Evolutionary conservation across 331 rosid species (phyloP).

Genomic region (Erythrophleum ivorense): DNA sequence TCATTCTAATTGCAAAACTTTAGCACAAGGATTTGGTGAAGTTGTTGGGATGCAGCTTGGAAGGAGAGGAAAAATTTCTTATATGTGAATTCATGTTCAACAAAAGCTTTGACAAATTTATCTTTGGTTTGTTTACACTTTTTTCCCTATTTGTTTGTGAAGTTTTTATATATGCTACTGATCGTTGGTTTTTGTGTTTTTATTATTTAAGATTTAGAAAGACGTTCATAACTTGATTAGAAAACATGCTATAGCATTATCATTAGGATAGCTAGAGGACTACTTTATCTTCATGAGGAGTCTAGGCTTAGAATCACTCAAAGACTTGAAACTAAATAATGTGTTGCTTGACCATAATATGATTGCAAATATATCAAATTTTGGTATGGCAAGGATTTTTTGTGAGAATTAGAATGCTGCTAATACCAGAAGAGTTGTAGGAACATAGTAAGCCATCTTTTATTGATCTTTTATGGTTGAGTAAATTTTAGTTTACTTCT

Average conservation of each 20-base stretch:
- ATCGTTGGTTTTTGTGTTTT: background rate
- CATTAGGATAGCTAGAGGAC: conserved; percentile 44
- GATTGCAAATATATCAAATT: conserved; percentile 47
- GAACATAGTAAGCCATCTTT: conserved; percentile 40
- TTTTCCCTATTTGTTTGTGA: background rate
- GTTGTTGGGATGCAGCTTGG: conserved; percentile 46
- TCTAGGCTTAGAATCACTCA: conserved; percentile 42
- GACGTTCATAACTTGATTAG: conserved; percentile 41
- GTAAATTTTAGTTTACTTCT: background rate
- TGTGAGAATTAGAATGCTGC: conserved; percentile 32
- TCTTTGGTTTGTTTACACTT: conserved; percentile 36
- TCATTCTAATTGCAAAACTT: conserved; percentile 44
- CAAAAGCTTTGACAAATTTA: conserved; percentile 41
- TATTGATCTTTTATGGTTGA: no score
- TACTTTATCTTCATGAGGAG: conserved; percentile 51
- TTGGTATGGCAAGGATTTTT: conserved; percentile 46
- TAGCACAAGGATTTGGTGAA: conserved; percentile 53
- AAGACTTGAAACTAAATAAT: conserved; percentile 37
- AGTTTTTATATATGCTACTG: background rate
- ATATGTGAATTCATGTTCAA: conserved; percentile 53
- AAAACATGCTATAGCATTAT: conserved; percentile 35
- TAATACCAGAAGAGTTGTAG: conserved; percentile 37
- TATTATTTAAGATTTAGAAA: conserved; percentile 35
- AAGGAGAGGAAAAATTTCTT: conserved; percentile 49
- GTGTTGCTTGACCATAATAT: conserved; percentile 11